Evolutionary conservation across 2,329 filamentous ascomycete species (phyloP).

Genomic region (Sporothrix curviconia): DNA sequence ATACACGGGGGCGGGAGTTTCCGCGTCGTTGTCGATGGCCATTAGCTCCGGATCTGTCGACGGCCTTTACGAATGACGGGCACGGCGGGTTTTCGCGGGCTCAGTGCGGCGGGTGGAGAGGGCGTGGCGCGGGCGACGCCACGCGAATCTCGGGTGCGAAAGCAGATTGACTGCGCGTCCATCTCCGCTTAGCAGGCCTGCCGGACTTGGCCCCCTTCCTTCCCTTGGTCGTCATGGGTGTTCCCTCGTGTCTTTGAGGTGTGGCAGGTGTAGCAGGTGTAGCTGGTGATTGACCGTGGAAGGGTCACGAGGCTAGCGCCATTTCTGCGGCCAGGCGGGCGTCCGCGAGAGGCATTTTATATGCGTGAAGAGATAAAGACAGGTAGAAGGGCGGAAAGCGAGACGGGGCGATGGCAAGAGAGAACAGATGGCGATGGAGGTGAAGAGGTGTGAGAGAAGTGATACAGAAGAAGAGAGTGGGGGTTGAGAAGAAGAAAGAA

Average conservation of each 20-base stretch:
- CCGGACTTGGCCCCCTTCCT: not conserved
- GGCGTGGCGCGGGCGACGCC: not conserved
- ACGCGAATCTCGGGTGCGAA: not conserved
- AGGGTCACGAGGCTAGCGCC: conserved; percentile 1
- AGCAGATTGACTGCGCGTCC: not conserved
- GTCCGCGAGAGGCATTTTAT: conserved; percentile 17
- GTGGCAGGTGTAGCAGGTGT: not conserved
- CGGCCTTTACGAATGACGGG: no score
- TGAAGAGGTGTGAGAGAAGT: not conserved
- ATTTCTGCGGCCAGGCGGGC: conserved; percentile 18
- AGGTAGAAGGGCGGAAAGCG: not conserved
- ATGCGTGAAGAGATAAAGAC: not conserved
- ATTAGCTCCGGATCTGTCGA: not conserved
- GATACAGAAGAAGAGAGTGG: not conserved
- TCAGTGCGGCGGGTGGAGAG: not conserved
- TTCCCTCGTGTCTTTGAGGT: not conserved
- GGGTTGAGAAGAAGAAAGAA: no score
- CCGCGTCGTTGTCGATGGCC: not conserved
- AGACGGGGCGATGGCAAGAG: not conserved
- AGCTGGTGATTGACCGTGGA: not conserved
- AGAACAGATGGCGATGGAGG: not conserved
- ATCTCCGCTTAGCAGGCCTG: conserved; percentile 1
- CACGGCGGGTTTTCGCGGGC: not conserved
- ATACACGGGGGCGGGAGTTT: not conserved
- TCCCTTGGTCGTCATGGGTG: not conserved